Percentiles rank a stretch among this genome's conserved stretches.
Evolutionary conservation across 106 monocot species (phyloP).

Genomic region (Gastrodia elata): DNA sequence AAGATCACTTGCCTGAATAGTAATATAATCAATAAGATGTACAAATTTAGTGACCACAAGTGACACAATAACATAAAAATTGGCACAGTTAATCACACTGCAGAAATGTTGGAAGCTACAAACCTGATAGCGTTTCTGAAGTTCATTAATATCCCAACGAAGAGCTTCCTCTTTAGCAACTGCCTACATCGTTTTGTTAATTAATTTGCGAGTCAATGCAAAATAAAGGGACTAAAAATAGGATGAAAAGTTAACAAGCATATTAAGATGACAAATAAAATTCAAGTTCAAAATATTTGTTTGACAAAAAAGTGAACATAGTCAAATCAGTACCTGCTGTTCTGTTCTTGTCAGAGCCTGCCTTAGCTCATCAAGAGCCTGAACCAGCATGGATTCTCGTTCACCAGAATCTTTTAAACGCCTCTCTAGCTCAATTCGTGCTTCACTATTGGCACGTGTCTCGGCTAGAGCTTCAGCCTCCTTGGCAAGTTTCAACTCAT

Average conservation of each 20-base stretch:
- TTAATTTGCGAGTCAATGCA: background rate
- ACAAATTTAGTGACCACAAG: background rate
- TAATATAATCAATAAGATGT: constrained; percentile 7
- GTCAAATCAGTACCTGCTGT: constrained; percentile 52
- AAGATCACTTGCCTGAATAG: constrained; percentile 83
- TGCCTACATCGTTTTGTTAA: constrained; percentile 38
- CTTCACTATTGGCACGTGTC: constrained; percentile 75
- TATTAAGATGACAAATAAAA: background rate
- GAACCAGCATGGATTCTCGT: constrained; percentile 79
- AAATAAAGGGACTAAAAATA: background rate
- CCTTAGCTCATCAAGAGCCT: constrained; percentile 82
- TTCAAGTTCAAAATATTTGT: background rate
- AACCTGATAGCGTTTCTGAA: constrained; percentile 95
- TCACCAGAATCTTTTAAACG: constrained; percentile 76
- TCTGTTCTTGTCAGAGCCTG: constrained; percentile 86
- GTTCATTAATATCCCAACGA: constrained; percentile 75
- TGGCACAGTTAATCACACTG: background rate
- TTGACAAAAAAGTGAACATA: background rate
- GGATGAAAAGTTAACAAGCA: background rate
- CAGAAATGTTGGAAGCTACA: constrained; percentile 5
- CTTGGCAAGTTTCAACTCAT: constrained; percentile 84
- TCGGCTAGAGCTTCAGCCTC: constrained; percentile 93
- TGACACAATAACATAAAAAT: background rate
- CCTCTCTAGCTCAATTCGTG: constrained; percentile 76
- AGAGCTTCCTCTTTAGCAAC: constrained; percentile 86